Evolutionary conservation across 108 stramenopile genomes (phyloP), one percentile per base, ranked within the genome.

Genomic region (Skeletonema potamos): DNA sequence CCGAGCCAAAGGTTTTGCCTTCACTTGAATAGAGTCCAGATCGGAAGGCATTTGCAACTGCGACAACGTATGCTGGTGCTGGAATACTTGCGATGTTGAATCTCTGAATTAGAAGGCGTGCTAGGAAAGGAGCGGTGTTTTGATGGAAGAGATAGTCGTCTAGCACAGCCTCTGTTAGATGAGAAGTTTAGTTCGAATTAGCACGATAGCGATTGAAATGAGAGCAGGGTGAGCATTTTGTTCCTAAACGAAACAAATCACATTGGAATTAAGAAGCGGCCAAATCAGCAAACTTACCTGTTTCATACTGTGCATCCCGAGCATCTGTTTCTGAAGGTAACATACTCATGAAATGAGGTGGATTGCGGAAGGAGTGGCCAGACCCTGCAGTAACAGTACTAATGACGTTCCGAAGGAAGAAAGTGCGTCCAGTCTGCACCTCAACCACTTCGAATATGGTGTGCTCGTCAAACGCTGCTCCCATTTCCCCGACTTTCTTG

Each of bases 101-200:
- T 24, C 86, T 69, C 70, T 93, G 86, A 13, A 87, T 84, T 10
- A 93, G 41, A 13, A 78, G 77, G 13, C 60, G 41, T 26, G 86
- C 77, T 26, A 93, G 55, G 77, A 93, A 93, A 20, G 86, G 84
- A 8, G 86, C 88, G 24, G 77, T 77, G 44, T 89, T 89, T 13
- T 66, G 44, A 39, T 89, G 77, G 66, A 78, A 82, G 51, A 86
- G 73, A 64, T 78, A 78, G 43, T 89, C 87, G 62, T 90, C 87
- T 11, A 90, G 78, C 4, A 79, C 83, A 12, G 87, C 89, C 22
- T 88, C 88, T 0, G 11, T 37, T 37, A 12, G 36, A 11, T 6
- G 6, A 32, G 30, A 6, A 32, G 6, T 32, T 32, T 32, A 32
- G 4, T 6, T 6, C 30, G 36, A 12, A 12, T 37, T 37, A 37